Percentiles rank a stretch among this genome's conserved stretches.
Conservation (phyloP, 345 rosid genomes). For the Rhodomyrtus tomentosa region DNA sequence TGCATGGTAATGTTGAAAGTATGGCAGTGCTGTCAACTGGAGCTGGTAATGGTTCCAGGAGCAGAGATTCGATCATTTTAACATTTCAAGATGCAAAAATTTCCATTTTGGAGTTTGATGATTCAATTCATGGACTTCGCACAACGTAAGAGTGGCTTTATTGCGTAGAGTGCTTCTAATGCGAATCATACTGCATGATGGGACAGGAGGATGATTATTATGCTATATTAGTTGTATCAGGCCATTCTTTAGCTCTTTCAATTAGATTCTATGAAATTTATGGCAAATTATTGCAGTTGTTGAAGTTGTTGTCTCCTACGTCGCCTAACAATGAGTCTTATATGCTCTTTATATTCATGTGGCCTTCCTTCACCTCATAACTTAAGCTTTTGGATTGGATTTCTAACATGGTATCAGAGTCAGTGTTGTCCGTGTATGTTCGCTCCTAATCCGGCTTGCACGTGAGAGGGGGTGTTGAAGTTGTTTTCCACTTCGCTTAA, state of each 20-base stretch:
- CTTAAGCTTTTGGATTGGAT: too few relatives aligned
- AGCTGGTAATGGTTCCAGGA: slow-evolving; percentile 48
- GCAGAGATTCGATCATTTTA: slow-evolving; percentile 72
- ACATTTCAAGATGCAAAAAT: slow-evolving; percentile 77
- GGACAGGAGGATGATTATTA: background rate
- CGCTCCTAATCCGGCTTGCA: too few relatives aligned
- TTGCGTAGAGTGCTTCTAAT: background rate
- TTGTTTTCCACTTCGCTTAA: too few relatives aligned
- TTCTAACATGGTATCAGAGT: too few relatives aligned
- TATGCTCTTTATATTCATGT: too few relatives aligned
- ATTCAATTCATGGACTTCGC: slow-evolving; percentile 72
- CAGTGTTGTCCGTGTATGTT: too few relatives aligned
- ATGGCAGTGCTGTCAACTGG: slow-evolving; percentile 62
- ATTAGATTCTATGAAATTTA: background rate
- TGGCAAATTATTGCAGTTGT: background rate
- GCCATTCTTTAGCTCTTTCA: background rate
- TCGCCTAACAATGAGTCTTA: too few relatives aligned
- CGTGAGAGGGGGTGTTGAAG: too few relatives aligned
- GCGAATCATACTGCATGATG: background rate
- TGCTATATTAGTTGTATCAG: background rate
- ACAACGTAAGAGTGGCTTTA: slow-evolving; percentile 36
- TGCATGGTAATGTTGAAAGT: slow-evolving; percentile 91
- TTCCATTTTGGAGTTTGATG: slow-evolving; percentile 86
- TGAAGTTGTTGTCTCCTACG: too few relatives aligned
- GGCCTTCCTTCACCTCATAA: too few relatives aligned